Percentiles rank a stretch among this genome's conserved stretches.
phyloP scores from a whole-genome alignment of 2,329 filamentous ascomycete genomes.

The Calonectria pseudoreteaudii region DNA sequence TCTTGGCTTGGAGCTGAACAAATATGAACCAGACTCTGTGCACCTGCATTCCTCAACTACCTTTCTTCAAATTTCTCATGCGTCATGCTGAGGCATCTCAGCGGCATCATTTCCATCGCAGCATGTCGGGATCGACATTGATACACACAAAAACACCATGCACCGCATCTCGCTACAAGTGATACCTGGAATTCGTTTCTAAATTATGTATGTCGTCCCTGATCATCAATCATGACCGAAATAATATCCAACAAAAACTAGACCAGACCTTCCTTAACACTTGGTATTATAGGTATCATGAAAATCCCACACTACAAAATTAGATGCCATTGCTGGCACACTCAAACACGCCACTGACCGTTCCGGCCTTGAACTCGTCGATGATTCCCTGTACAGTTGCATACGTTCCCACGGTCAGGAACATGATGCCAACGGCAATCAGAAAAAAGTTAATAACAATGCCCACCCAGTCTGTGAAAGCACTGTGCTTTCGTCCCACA shows the following conservation, averaged over 20 bases:
- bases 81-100: not conserved
- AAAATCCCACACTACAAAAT: slow-evolving; percentile 24
- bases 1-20: slow-evolving; percentile 16
- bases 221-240: not conserved
- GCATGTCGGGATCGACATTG: not conserved
- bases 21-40: slow-evolving; percentile 4
- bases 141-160: not conserved
- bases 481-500: slow-evolving; percentile 64
- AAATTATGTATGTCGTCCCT: not conserved
- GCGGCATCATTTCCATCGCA: not conserved
- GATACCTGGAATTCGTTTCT: not conserved
- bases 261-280: not conserved
- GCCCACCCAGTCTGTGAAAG: slow-evolving; percentile 62
- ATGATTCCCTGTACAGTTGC: slow-evolving; percentile 80
- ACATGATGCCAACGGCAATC: slow-evolving; percentile 81
- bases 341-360: slow-evolving; percentile 79
- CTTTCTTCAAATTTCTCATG: not conserved
- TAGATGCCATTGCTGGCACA: slow-evolving; percentile 77
- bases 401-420: slow-evolving; percentile 86
- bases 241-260: not conserved
- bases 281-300: slow-evolving; percentile 23
- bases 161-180: not conserved
- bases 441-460: slow-evolving; percentile 78
- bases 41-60: slow-evolving; percentile 4
- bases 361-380: slow-evolving; percentile 73